Evolutionary conservation across 306 rosid species (phyloP).

Genomic region (Cucurbita pepo): DNA sequence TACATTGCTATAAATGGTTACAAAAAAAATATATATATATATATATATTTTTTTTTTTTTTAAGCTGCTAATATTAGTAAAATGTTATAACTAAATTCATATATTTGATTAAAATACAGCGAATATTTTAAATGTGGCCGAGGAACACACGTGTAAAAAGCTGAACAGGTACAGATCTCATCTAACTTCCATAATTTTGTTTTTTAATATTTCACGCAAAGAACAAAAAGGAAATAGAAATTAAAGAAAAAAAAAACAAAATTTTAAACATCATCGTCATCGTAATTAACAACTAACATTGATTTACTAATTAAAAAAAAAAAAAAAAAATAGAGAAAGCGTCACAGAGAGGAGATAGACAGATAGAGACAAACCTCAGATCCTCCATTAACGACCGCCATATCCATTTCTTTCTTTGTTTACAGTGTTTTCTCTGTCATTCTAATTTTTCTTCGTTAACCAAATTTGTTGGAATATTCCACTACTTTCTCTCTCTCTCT

Average conservation of each 20-base stretch:
- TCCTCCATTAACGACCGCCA: constrained; percentile 20
- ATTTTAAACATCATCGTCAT: neutral
- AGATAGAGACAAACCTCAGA: constrained; percentile 43
- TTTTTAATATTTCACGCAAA: neutral
- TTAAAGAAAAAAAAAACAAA: neutral
- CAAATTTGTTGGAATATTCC: neutral
- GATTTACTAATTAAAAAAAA: neutral
- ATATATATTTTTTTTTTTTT: too few relatives aligned
- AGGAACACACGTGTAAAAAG: neutral
- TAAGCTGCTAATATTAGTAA: too few relatives aligned
- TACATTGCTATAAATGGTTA: too few relatives aligned
- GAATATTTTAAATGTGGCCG: neutral
- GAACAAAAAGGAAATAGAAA: neutral
- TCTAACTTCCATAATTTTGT: neutral
- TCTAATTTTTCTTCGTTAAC: neutral
- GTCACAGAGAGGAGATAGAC: neutral
- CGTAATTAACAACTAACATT: neutral
- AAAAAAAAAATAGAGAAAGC: neutral
- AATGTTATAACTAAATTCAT: too few relatives aligned
- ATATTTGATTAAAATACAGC: neutral
- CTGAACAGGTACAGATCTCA: neutral
- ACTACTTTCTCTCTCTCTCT: constrained; percentile 9
- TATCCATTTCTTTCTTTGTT: constrained; percentile 7
- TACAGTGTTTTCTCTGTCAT: neutral
- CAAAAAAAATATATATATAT: too few relatives aligned